Evolutionary conservation across 495 filamentous ascomycete genomes (phyloP), one percentile per base, ranked within the genome.

Genomic region (Talaromyces nanjingensis): DNA sequence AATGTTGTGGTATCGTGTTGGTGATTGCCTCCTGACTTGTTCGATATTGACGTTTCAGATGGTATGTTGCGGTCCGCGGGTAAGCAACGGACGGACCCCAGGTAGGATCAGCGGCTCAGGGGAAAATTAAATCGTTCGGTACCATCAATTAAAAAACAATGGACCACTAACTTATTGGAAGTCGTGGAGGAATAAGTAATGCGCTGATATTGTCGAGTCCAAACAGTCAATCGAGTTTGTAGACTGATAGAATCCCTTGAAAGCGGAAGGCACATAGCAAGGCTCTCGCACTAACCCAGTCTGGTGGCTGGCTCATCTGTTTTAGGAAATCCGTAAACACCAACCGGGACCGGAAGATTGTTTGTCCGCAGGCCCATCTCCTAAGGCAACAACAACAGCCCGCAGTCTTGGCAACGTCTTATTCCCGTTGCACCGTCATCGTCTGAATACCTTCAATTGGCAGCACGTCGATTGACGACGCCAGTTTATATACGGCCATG

Each of bases 401-500:
- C 49, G 18, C 18, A 9, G 52, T 29, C 52, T 55, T 55, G 52
- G 52, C 52, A 29, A 53, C 37, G 37, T 49, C 45, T 20, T 18
- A 49, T 20, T 55, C 52, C 52, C 52, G 52, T 24, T 55, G 20
- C 9, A 20, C 24, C 52, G 20, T 5, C 52, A 55, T 29, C 9
- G 24, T 55, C 3, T 37, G 31, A 14, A 29, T 25, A 56, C 11
- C 20, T 27, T 56, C 20, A 29, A 31, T 27, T 56, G 11, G 11
- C 53, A 56, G 22, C 20, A 56, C 24, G 6, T 54, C 49, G 20
- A 16, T 56, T 12, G 20, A 56, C 0, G 2, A 29, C 22, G 1
- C 22, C 53, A 27, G 1, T 14, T 27, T 6, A 18, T 27, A 29
- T 56, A n/a, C 53, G 22, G 63, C 54, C 54, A 81, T 81, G 78